Percentiles rank a stretch among this genome's conserved stretches.
These are phyloP conservation scores for Durotheca rogersii DNA, from an alignment of 495 filamentous ascomycete genomes.

Conservation along the genomic window DNA sequence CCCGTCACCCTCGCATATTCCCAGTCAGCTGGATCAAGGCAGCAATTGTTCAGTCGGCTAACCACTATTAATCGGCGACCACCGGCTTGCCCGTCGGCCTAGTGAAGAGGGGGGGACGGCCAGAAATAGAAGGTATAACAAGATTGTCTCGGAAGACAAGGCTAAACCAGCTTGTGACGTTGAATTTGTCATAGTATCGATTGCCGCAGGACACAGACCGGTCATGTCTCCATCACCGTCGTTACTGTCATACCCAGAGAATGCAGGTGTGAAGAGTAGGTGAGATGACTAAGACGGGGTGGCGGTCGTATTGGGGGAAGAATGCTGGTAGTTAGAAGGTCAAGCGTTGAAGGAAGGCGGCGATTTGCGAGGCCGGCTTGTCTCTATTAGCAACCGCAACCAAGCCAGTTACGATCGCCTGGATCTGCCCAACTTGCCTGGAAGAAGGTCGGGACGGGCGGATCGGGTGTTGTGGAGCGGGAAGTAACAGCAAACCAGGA, in stretches of 20 bases:
- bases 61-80: background rate
- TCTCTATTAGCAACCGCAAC: too few relatives aligned
- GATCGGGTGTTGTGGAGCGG: background rate
- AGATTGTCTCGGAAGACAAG: too few relatives aligned
- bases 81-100: constrained; percentile 1
- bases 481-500: background rate
- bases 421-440: too few relatives aligned
- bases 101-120: too few relatives aligned
- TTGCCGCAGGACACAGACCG: background rate
- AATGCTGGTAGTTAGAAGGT: background rate
- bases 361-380: too few relatives aligned
- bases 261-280: background rate
- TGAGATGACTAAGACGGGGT: too few relatives aligned
- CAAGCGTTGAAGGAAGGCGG: too few relatives aligned
- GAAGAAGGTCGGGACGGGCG: background rate
- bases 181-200: background rate
- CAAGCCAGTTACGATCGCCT: too few relatives aligned
- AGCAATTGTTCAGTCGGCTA: constrained; percentile 11
- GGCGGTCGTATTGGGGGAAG: background rate
- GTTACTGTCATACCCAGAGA: constrained; percentile 1
- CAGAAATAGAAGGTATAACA: background rate
- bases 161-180: background rate
- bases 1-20: constrained; percentile 7
- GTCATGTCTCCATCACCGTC: too few relatives aligned
- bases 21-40: constrained; percentile 28